Evolutionary conservation across 768 basidiomycete genomes (phyloP).

Genomic region (Russula emetica): DNA sequence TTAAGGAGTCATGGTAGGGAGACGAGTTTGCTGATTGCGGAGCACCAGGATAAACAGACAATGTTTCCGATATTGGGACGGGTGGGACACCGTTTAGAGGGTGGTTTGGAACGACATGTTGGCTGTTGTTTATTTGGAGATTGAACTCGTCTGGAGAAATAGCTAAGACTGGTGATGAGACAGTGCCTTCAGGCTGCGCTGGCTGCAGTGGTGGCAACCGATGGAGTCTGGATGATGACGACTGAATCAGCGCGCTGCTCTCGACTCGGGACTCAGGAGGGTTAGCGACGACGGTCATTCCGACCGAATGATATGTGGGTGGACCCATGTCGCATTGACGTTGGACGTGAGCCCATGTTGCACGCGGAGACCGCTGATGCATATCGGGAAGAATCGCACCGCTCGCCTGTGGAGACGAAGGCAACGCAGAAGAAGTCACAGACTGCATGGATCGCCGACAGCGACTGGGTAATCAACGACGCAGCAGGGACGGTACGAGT

Average conservation of each 20-base stretch:
- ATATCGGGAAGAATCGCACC: slow-evolving; percentile 12
- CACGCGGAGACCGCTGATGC: slow-evolving; percentile 27
- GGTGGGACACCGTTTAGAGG: slow-evolving; percentile 46
- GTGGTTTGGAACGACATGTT: slow-evolving; percentile 45
- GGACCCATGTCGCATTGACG: slow-evolving; percentile 28
- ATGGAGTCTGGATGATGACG: slow-evolving; percentile 44
- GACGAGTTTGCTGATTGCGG: slow-evolving; percentile 44
- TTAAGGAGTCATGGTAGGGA: slow-evolving; percentile 58
- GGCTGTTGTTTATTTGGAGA: slow-evolving; percentile 32
- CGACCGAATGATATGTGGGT: slow-evolving; percentile 7
- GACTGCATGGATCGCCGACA: slow-evolving; percentile 25
- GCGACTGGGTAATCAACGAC: slow-evolving; percentile 9
- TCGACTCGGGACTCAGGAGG: slow-evolving; percentile 25
- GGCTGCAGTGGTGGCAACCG: slow-evolving; percentile 52
- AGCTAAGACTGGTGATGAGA: slow-evolving; percentile 40
- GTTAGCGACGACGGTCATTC: slow-evolving; percentile 17
- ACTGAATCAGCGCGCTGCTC: slow-evolving; percentile 47
- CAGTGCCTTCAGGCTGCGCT: slow-evolving; percentile 33
- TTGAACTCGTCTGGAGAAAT: slow-evolving; percentile 46
- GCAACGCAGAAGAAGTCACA: slow-evolving; percentile 13
- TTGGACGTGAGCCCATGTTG: slow-evolving; percentile 28
- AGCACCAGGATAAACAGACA: slow-evolving; percentile 41
- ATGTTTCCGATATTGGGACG: slow-evolving; percentile 32
- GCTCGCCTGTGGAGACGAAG: slow-evolving; percentile 26
- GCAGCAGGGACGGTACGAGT: slow-evolving; percentile 10